Conservation (phyloP, 371 early-diverging fungal genomes). For the Lichtheimia corymbifera region DNA sequence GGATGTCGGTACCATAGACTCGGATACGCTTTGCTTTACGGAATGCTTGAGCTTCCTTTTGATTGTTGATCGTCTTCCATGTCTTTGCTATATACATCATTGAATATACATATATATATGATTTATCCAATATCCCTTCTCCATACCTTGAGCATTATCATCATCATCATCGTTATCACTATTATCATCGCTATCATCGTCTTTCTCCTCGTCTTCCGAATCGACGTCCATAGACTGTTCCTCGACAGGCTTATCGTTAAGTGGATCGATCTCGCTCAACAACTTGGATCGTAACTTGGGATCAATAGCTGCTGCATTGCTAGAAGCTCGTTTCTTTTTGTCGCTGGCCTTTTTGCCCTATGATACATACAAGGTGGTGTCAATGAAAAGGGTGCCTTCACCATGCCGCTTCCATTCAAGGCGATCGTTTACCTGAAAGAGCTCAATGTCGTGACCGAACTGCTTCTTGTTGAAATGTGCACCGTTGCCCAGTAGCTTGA, state of each 20-base stretch:
- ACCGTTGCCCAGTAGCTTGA: constrained; percentile 80
- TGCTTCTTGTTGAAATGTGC: constrained; percentile 82
- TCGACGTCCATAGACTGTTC: neutral
- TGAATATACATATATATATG: no score
- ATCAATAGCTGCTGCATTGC: constrained; percentile 37
- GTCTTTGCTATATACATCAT: neutral
- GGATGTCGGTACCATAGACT: constrained; percentile 85
- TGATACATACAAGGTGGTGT: neutral
- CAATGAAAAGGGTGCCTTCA: neutral
- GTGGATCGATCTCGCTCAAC: constrained; percentile 48
- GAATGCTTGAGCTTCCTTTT: constrained; percentile 40
- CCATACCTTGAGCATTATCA: no score
- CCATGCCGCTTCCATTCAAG: neutral
- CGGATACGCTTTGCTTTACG: constrained; percentile 79
- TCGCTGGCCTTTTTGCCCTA: constrained; percentile 12
- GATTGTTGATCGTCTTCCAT: neutral
- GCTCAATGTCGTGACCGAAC: constrained; percentile 71
- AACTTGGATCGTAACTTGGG: constrained; percentile 37
- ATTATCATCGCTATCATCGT: constrained; percentile 11
- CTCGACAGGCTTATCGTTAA: constrained; percentile 33
- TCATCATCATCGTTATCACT: neutral
- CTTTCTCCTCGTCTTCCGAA: constrained; percentile 17
- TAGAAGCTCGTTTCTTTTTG: constrained; percentile 11
- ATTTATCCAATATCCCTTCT: no score
- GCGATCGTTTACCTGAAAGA: constrained; percentile 62